phyloP scores from a whole-genome alignment of 2,329 filamentous ascomycete genomes.

The Botrytis aclada region DNA sequence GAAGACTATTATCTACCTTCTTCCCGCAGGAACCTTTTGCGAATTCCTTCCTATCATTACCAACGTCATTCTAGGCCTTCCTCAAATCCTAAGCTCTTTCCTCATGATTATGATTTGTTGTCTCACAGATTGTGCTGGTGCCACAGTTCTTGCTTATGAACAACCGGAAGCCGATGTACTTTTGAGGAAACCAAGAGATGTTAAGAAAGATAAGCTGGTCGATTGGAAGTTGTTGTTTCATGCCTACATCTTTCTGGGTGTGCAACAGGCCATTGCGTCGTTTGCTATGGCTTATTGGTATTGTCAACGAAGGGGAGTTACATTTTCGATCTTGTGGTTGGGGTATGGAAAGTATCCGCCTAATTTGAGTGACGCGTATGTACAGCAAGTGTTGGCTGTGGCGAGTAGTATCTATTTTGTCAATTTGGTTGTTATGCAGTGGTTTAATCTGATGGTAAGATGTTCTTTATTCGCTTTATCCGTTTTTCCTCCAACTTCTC shows the following conservation, averaged over 20 bases:
- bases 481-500: no score
- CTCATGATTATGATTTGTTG: slow-evolving; percentile 51
- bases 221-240: slow-evolving; percentile 70
- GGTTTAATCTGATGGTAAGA: slow-evolving; percentile 63
- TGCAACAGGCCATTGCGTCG: slow-evolving; percentile 56
- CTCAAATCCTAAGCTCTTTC: slow-evolving; percentile 57
- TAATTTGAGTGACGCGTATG: slow-evolving; percentile 48
- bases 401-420: slow-evolving; percentile 65
- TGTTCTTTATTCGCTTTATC: background rate
- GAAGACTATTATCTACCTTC: slow-evolving; percentile 60
- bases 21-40: slow-evolving; percentile 57
- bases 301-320: slow-evolving; percentile 56
- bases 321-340: slow-evolving; percentile 64
- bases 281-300: slow-evolving; percentile 67
- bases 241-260: slow-evolving; percentile 65
- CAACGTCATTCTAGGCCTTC: slow-evolving; percentile 56
- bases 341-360: slow-evolving; percentile 54
- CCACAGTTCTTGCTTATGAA: slow-evolving; percentile 72
- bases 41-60: slow-evolving; percentile 59
- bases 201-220: slow-evolving; percentile 67
- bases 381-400: slow-evolving; percentile 41
- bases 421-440: slow-evolving; percentile 76
- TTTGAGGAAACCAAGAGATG: slow-evolving; percentile 62
- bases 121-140: slow-evolving; percentile 71
- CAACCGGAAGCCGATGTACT: slow-evolving; percentile 73